Base-by-base conservation (phyloP, 805 yeast species). In the Yamadazyma laniorum region DNA sequence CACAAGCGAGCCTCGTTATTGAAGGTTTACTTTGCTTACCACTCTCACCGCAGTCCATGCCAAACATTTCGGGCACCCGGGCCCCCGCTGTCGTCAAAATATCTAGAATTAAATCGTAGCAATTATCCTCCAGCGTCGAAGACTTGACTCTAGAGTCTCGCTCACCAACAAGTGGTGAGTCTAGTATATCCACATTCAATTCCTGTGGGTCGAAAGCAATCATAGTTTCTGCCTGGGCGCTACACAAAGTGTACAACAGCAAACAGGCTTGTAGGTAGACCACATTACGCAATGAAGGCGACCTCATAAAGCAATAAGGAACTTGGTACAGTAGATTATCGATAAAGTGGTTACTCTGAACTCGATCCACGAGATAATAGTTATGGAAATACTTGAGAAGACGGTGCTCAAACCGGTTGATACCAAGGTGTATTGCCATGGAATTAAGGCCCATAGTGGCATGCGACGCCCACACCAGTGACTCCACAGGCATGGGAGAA, bases 351-450 rank as follows among this genome's bases (percentile, higher is more conserved):
- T 36, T 22, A 5, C 19, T n/a, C 2, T 28, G 32, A 14, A 38
- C 17, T 16, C 39, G 25, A 14, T 30, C 29, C 9, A 16, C 12
- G 7, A 44, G 34, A 19, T 30, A 35, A 30, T 22, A 34, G 13
- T 37, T 37, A 19, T 29, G 25, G 29, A 41, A 44, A 32, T 39
- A 41, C 25, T 38, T 44, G 13, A 44, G 21, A 6, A 44, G 27
- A 13, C 35, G 25, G 12, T 33, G 32, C 33, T 44, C 48, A 22
- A 44, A 44, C 16, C 31, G 14, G 6, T 26, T 25, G 21, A 44
- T 14, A 2, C 30, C 29, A 4, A 41, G 22, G 1, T 27, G 40
- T 1, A 18, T 19, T 5, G 26, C 18, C 30, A 40, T 29, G 16
- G 40, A 26, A 19, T 37, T 44, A 1, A 38, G 25, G 4, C 34